These are phyloP conservation scores for Lentinula novae-zelandiae DNA, from an alignment of 1,284 basidiomycete genomes.

Conservation along the genomic window DNA sequence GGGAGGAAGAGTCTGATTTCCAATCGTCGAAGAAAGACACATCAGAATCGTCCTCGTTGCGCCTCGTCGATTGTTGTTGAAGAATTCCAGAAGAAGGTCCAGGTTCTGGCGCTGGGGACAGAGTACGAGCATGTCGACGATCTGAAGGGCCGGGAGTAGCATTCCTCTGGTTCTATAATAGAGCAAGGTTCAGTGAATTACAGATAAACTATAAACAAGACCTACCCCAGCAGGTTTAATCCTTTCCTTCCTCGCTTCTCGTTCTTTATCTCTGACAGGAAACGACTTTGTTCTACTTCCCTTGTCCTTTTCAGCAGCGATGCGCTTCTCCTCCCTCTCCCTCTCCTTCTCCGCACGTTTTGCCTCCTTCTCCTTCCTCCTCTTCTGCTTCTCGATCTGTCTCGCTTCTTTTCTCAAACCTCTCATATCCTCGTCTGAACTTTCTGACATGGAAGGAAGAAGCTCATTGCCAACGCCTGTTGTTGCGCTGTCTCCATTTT, in stretches of 20 bases:
- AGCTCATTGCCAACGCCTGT: not conserved
- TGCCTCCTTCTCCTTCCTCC: conserved; percentile 22
- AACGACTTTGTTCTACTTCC: not conserved
- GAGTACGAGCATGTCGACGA: not conserved
- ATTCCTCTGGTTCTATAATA: not conserved
- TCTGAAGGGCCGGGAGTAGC: not conserved
- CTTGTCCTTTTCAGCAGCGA: conserved; percentile 20
- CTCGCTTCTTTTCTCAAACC: not conserved
- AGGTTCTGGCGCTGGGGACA: not conserved
- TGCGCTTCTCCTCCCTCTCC: conserved; percentile 13
- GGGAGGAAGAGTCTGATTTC: not conserved
- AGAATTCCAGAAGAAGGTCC: not conserved
- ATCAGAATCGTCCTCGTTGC: not conserved
- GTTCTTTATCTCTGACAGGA: not conserved
- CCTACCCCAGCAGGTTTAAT: not conserved
- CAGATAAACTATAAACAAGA: not conserved
- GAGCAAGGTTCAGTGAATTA: too few relatives aligned
- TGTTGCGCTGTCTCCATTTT: not conserved
- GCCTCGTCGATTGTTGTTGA: not conserved
- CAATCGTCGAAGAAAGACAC: not conserved
- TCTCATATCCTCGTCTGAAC: conserved; percentile 1
- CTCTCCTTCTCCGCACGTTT: conserved; percentile 12
- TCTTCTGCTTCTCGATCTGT: conserved; percentile 12
- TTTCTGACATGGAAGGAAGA: not conserved
- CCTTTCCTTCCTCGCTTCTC: not conserved